Base-by-base conservation (phyloP, 2,329 filamentous ascomycete species). In the Diaporthe helianthi region DNA sequence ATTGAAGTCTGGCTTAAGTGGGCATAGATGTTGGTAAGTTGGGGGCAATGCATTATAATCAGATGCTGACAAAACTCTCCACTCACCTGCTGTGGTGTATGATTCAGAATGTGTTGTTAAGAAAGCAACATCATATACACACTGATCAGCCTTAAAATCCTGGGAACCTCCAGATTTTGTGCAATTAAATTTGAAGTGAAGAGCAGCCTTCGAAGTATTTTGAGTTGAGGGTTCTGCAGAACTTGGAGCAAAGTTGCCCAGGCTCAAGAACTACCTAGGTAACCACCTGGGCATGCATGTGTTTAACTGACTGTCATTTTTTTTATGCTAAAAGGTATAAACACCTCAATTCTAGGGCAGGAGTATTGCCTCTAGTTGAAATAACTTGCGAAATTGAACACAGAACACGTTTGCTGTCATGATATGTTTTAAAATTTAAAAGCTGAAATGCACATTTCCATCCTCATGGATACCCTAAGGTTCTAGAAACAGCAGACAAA, bases 391-490 rank as follows among this genome's bases (percentile, higher is more conserved):
- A 44, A 44, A 44, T 1, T 19, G 19, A 41, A 19, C 15, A 19
- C 38, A 19, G 15, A 19, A n/a, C n/a, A n/a, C n/a, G n/a, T 19
- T 44, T 19, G 1, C 4, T 44, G 15, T 6, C 15, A 44, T 12
- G 3, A 2, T 1, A 19, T 1, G 3, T 44, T 17, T 17, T 19
- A 19, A 5, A 19, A 19, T 41, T 17, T 1, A 1, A 4, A 1
- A 4, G 12, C 7, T 26, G 53, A 19, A 6, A 26, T 36, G n/a
- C n/a, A n/a, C n/a, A n/a, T n/a, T n/a, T n/a, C n/a, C n/a, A n/a
- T n/a, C n/a, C n/a, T n/a, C n/a, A n/a, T n/a, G n/a, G n/a, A n/a
- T n/a, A n/a, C n/a, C n/a, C n/a, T n/a, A n/a, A n/a, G n/a, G n/a
- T n/a, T n/a, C n/a, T n/a, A n/a, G n/a, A n/a, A n/a, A n/a, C n/a